Evolutionary conservation across 2,329 filamentous ascomycete species (phyloP).

Genomic region (Paramyrothecium sp.): DNA sequence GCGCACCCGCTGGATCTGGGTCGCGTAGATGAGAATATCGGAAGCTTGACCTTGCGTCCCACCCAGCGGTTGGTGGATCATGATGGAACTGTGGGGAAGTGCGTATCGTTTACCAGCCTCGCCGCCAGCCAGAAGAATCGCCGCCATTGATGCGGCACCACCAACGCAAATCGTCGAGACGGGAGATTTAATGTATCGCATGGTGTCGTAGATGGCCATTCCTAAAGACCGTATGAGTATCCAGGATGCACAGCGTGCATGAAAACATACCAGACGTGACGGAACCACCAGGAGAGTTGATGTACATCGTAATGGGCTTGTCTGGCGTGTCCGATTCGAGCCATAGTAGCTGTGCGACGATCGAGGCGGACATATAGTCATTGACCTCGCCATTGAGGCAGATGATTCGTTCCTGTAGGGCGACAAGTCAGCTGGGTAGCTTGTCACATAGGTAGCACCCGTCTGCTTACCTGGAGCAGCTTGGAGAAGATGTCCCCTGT

Average conservation of each 20-base stretch:
- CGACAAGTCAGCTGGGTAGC: background rate
- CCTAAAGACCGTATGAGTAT: slow-evolving; percentile 31
- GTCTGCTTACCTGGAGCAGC: slow-evolving; percentile 61
- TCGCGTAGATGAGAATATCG: slow-evolving; percentile 96
- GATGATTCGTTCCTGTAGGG: slow-evolving; percentile 77
- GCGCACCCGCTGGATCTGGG: slow-evolving; percentile 87
- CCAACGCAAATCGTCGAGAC: slow-evolving; percentile 95
- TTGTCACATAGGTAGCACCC: background rate
- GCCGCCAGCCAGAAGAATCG: slow-evolving; percentile 82
- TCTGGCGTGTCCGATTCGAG: slow-evolving; percentile 95
- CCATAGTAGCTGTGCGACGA: slow-evolving; percentile 94
- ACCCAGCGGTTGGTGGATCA: slow-evolving; percentile 94
- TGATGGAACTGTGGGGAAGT: slow-evolving; percentile 89
- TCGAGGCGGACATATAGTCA: slow-evolving; percentile 85
- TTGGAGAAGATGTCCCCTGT: slow-evolving; percentile 81
- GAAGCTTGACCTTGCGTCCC: slow-evolving; percentile 63
- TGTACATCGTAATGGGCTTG: slow-evolving; percentile 96
- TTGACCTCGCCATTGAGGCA: slow-evolving; percentile 91
- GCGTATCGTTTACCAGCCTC: slow-evolving; percentile 82
- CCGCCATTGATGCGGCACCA: slow-evolving; percentile 93
- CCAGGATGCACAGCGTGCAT: background rate
- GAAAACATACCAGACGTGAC: slow-evolving; percentile 63
- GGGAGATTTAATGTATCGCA: slow-evolving; percentile 92
- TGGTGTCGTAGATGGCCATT: slow-evolving; percentile 95
- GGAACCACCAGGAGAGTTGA: slow-evolving; percentile 92